phyloP scores from a whole-genome alignment of 345 rosid genomes.

The Eucalyptus regnans region DNA sequence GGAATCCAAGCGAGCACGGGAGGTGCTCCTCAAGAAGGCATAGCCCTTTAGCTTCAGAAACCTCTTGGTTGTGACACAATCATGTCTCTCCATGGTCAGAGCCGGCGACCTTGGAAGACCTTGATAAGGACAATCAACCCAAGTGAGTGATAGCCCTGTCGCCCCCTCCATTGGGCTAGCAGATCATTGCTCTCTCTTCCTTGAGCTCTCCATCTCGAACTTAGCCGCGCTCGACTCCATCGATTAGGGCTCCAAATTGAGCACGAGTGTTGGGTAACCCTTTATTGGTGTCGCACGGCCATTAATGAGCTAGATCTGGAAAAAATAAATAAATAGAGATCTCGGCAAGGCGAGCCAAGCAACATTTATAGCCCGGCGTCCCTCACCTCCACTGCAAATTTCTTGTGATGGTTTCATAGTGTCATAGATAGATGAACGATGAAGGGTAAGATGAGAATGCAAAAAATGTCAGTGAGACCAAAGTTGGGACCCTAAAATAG shows the following conservation, averaged over 20 bases:
- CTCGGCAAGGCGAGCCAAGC: neutral
- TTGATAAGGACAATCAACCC: too few species aligned
- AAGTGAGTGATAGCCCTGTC: too few species aligned
- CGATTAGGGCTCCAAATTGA: neutral
- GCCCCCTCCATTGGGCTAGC: too few species aligned
- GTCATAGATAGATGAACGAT: neutral
- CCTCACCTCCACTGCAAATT: neutral
- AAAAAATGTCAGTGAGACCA: too few species aligned
- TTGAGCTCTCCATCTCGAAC: neutral
- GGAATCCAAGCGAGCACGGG: too few species aligned
- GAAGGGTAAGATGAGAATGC: neutral
- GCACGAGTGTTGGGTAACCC: neutral
- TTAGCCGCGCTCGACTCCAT: neutral
- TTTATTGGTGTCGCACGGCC: neutral
- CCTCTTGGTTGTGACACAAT: too few species aligned
- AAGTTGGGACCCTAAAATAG: neutral
- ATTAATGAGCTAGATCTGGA: neutral
- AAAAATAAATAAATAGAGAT: neutral
- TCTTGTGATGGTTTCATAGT: neutral
- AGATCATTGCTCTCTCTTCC: neutral
- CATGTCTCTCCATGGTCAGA: neutral
- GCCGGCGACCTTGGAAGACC: fast-evolving
- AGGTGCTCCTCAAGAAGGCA: too few species aligned
- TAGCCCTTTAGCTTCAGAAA: too few species aligned
- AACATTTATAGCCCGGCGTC: neutral